Percentiles rank a stretch among this genome's conserved stretches.
Conservation (phyloP, 371 early-diverging fungal species). For the Mucor saturninus region DNA sequence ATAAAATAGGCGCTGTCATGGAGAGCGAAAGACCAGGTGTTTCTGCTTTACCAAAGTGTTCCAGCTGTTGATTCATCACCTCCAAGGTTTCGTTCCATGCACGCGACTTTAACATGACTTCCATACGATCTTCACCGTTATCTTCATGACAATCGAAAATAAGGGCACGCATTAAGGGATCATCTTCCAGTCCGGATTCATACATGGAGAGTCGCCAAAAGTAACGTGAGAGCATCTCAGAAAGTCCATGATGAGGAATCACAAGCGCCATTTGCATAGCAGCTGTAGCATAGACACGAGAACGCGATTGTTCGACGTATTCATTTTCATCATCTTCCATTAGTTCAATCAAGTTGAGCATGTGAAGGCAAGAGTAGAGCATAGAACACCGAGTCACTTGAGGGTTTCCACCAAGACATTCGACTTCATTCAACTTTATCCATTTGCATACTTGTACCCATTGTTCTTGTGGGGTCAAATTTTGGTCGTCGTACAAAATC, state of each 20-base stretch:
- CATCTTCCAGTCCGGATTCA: conserved; percentile 41
- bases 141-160: conserved; percentile 43
- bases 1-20: conserved; percentile 35
- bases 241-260: conserved; percentile 28
- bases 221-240: conserved; percentile 30
- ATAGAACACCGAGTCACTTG: conserved; percentile 30
- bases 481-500: conserved; percentile 25
- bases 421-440: conserved; percentile 49
- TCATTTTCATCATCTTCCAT: conserved; percentile 39
- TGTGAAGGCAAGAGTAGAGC: conserved; percentile 36
- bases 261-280: conserved; percentile 47
- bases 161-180: conserved; percentile 33
- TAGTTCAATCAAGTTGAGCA: conserved; percentile 34
- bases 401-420: conserved; percentile 47
- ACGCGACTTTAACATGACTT: conserved; percentile 40
- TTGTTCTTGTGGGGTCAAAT: conserved; percentile 30
- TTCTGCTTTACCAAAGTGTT: conserved; percentile 21
- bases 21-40: conserved; percentile 29
- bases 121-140: conserved; percentile 37
- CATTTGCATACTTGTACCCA: conserved; percentile 43
- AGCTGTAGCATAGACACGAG: conserved; percentile 46
- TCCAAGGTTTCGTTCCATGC: conserved; percentile 46
- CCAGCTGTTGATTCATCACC: conserved; percentile 36
- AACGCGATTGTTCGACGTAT: conserved; percentile 31
- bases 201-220: conserved; percentile 48